Conservation (phyloP, 306 rosid genomes). For the Cicer pinnatifidum region DNA sequence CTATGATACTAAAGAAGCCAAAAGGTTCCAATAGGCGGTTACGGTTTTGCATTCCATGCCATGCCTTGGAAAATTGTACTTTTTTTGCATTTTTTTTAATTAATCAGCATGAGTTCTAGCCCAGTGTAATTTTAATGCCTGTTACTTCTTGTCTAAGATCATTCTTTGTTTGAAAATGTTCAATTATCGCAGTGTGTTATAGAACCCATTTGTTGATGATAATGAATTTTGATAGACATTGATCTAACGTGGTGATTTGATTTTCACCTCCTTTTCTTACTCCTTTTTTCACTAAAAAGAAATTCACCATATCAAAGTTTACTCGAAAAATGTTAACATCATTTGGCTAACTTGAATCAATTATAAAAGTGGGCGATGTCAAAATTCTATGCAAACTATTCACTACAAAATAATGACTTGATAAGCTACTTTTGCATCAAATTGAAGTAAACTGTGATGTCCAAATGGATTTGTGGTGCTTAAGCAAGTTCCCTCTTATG, state of each 20-base stretch:
- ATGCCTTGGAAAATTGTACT: background rate
- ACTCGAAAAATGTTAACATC: background rate
- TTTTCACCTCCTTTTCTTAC: background rate
- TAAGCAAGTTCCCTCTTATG: background rate
- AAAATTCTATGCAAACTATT: background rate
- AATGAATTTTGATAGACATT: background rate
- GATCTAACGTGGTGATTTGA: background rate
- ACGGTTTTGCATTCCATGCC: slow-evolving; percentile 17
- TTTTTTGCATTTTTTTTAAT: background rate
- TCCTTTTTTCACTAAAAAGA: background rate
- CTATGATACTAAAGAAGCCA: background rate
- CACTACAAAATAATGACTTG: background rate
- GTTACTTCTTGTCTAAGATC: background rate
- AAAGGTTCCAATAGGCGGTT: background rate
- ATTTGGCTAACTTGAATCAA: background rate
- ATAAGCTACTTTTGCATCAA: background rate
- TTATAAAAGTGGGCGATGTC: background rate
- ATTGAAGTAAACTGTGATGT: background rate
- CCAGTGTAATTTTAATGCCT: background rate
- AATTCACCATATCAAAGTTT: background rate
- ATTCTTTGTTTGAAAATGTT: slow-evolving; percentile 15
- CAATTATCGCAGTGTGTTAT: background rate
- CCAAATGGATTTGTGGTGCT: background rate
- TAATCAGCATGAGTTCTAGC: slow-evolving; percentile 5
- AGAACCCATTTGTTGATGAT: slow-evolving; percentile 4